Base-by-base conservation (phyloP, 1,139 yeast species). In the Blastobotrys buckinghamii region DNA sequence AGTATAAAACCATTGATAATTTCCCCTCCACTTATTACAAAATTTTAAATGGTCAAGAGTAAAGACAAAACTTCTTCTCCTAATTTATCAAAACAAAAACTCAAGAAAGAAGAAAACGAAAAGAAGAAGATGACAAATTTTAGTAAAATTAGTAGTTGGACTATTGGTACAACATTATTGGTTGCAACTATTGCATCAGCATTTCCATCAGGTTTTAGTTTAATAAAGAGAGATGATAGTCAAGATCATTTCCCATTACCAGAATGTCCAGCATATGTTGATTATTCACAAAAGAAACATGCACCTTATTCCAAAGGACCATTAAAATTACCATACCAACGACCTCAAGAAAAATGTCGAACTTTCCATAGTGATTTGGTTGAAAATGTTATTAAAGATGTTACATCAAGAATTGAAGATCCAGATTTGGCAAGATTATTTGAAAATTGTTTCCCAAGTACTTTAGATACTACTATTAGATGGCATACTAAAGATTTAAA, bases 361-460 rank as follows among this genome's bases (percentile, higher is more conserved):
- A 86, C 95, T 0, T 87, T 85, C 60, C 56, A 54, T 1, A 82
- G 90, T 0, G 59, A 61, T 0, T 77, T 78, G 0, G 82, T 87
- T 5, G 96, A 87, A 51, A 56, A 60, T 15, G 69, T 81, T 34
- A 77, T 87, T 26, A 62, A 58, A 1, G 82, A 79, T 48, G 69
- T 85, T 60, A 75, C 68, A 48, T 37, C 46, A 5, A 73, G 75
- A 57, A 70, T 84, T 15, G 63, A 63, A 36, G 81, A 81, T 59
- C 75, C 75, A 0, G 95, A 87, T 62, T 66, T 87, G 48, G 85
- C 84, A 2, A 69, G 92, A 45, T 66, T 87, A 50, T 75, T 87
- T 55, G 95, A 86, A 60, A 87, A 87, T 61, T 76, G 90, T 47
- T 74, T 86, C 50, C 96, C 96, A 9, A 87, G 87, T 61, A 87